Conservation (phyloP, 176 grass and related monocot genomes). For the Hyparrhenia diplandra region DNA sequence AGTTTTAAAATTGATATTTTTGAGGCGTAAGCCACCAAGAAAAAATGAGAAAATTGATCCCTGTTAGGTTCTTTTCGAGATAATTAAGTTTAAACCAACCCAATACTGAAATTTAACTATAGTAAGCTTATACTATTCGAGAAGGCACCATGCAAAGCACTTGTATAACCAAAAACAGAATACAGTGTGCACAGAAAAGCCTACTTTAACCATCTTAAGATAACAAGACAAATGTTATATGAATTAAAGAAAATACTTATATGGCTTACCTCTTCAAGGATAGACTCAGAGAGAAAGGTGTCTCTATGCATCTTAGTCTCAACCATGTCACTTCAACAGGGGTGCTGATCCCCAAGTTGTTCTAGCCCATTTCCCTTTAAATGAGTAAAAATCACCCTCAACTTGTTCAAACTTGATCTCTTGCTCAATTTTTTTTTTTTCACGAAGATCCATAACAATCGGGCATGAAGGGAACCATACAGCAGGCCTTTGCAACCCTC, state of each 20-base stretch:
- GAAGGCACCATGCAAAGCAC: neutral
- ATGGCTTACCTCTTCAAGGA: conserved; percentile 85
- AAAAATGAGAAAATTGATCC: neutral
- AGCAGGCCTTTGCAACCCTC: conserved; percentile 93
- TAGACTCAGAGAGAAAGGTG: conserved; percentile 90
- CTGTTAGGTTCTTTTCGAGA: neutral
- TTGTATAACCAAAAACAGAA: neutral
- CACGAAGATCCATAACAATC: conserved; percentile 87
- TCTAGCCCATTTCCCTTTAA: conserved; percentile 91
- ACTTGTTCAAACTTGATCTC: conserved; percentile 95
- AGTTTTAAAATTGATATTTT: neutral
- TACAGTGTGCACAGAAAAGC: neutral
- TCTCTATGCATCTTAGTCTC: conserved; percentile 96
- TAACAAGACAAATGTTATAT: neutral
- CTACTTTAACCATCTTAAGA: neutral
- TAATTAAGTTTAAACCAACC: neutral
- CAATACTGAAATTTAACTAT: neutral
- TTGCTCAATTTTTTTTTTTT: conserved; percentile 63
- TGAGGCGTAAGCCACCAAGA: neutral
- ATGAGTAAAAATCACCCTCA: conserved; percentile 89
- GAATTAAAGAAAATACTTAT: neutral
- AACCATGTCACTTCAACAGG: conserved; percentile 87
- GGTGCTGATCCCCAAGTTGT: conserved; percentile 83
- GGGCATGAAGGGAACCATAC: conserved; percentile 94
- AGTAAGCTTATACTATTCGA: neutral